Conservation (phyloP, 805 yeast genomes). For the Ogataea zsoltii region DNA sequence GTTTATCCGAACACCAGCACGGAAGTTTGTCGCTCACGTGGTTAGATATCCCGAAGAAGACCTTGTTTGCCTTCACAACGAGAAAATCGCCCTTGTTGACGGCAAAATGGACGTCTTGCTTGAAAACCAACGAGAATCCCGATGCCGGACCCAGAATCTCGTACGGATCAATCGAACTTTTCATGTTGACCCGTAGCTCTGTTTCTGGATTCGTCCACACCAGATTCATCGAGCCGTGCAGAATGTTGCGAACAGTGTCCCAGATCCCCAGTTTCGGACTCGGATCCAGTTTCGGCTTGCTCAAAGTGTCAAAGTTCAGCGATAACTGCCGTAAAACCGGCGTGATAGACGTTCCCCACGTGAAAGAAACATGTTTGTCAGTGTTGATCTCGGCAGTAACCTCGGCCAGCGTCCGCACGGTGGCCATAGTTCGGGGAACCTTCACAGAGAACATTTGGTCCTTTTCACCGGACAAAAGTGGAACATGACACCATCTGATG, state of each 20-base stretch:
- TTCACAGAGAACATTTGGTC: conserved; percentile 52
- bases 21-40: conserved; percentile 54
- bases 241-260: conserved; percentile 79
- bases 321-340: conserved; percentile 82
- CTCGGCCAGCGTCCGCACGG: conserved; percentile 71
- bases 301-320: conserved; percentile 75
- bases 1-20: conserved; percentile 57
- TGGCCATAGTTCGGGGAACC: conserved; percentile 74
- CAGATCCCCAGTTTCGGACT: conserved; percentile 85
- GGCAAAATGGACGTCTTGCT: conserved; percentile 50
- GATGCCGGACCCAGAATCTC: conserved; percentile 62
- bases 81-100: conserved; percentile 61
- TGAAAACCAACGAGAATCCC: conserved; percentile 78
- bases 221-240: conserved; percentile 67
- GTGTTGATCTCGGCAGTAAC: conserved; percentile 57
- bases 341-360: conserved; percentile 85
- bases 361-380: conserved; percentile 58
- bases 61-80: conserved; percentile 58
- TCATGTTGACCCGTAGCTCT: conserved; percentile 57
- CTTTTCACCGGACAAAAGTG: conserved; percentile 51
- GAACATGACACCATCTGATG: conserved; percentile 61
- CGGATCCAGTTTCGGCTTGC: conserved; percentile 89
- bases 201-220: conserved; percentile 48
- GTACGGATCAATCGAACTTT: conserved; percentile 83
- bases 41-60: conserved; percentile 76